A percentile compares a stretch with the other conserved stretches of the same genome.
Evolutionary conservation across 2,329 filamentous ascomycete genomes (phyloP).

Genomic region (Hypoxylon sp.): DNA sequence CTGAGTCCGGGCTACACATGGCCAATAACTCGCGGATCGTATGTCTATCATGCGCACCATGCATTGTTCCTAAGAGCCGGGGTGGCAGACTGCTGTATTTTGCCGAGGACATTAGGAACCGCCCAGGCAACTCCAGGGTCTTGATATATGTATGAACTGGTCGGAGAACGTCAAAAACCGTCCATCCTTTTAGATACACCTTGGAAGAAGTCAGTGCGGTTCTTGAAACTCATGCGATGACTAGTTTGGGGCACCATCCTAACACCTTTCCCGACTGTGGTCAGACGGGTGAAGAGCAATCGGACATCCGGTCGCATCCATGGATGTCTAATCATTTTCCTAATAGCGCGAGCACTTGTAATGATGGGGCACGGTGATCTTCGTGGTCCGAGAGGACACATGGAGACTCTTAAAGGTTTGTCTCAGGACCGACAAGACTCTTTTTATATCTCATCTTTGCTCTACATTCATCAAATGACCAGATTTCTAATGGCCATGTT

Average conservation of each 20-base stretch:
- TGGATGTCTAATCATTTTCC: neutral
- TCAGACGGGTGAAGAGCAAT: neutral
- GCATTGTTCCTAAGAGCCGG: slow-evolving; percentile 26
- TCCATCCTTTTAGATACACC: slow-evolving; percentile 4
- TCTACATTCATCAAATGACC: slow-evolving; percentile 5
- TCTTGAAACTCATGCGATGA: neutral
- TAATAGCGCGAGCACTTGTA: neutral
- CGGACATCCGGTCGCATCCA: slow-evolving; percentile 15
- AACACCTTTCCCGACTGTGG: neutral
- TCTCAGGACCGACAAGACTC: neutral
- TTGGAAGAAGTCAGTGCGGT: neutral
- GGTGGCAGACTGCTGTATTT: slow-evolving; percentile 29
- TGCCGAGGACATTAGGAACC: slow-evolving; percentile 37
- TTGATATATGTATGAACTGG: slow-evolving; percentile 31
- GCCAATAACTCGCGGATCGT: slow-evolving; percentile 17
- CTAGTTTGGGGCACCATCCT: neutral
- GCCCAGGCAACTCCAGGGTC: slow-evolving; percentile 10
- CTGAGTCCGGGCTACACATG: slow-evolving; percentile 1
- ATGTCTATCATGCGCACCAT: slow-evolving; percentile 29
- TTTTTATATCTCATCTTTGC: neutral
- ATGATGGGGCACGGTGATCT: slow-evolving; percentile 7
- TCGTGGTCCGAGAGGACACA: neutral
- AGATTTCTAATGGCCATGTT: slow-evolving; percentile 1
- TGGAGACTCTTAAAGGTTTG: slow-evolving; percentile 4
- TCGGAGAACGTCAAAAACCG: slow-evolving; percentile 5